phyloP scores from a whole-genome alignment of 2,329 filamentous ascomycete genomes.

The Nemania sp. region DNA sequence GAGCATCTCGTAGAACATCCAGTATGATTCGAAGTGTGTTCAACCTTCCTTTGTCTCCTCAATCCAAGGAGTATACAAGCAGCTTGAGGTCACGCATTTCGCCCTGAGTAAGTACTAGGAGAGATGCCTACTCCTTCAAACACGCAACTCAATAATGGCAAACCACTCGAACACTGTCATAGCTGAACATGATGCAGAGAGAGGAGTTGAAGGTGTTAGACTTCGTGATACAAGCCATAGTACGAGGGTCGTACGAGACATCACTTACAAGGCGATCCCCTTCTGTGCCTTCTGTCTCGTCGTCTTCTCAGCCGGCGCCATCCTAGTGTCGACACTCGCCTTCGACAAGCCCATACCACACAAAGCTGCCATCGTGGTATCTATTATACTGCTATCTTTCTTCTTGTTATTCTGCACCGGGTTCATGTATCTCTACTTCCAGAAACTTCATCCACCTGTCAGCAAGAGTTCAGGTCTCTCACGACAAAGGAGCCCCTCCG shows the following conservation, averaged over 20 bases:
- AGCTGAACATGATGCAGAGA: constrained; percentile 37
- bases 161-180: constrained; percentile 17
- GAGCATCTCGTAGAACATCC: constrained; percentile 27
- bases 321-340: constrained; percentile 42
- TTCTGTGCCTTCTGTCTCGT: constrained; percentile 40
- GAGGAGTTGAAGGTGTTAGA: constrained; percentile 22
- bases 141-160: constrained; percentile 36
- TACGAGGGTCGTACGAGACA: constrained; percentile 39
- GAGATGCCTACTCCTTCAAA: constrained; percentile 3
- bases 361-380: constrained; percentile 41
- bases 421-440: constrained; percentile 35
- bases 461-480: not conserved
- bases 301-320: constrained; percentile 43
- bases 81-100: constrained; percentile 3
- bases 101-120: not conserved
- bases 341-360: constrained; percentile 41
- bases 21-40: constrained; percentile 8
- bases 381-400: constrained; percentile 38
- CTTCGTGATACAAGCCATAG: not conserved
- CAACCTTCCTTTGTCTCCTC: constrained; percentile 18
- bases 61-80: constrained; percentile 16
- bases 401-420: constrained; percentile 44
- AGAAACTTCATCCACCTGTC: constrained; percentile 32
- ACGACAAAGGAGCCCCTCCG: not conserved
- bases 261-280: constrained; percentile 47